Evolutionary conservation across 495 filamentous ascomycete genomes (phyloP).

Genomic region (Talaromyces wortmannii): DNA sequence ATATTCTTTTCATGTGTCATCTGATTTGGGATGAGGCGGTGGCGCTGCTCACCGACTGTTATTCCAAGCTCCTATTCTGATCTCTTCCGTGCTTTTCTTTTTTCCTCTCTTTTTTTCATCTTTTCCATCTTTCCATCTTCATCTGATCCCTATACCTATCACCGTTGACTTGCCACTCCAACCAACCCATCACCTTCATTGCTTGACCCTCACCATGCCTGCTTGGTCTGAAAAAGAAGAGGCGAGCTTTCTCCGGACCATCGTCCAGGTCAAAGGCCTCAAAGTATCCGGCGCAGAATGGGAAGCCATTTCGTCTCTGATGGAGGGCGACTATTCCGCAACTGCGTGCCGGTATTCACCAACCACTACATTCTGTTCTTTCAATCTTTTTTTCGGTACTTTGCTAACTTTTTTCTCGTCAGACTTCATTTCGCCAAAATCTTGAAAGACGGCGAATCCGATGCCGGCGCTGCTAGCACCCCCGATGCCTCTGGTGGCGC

Average conservation of each 20-base stretch:
- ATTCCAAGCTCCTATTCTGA: neutral
- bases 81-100: neutral
- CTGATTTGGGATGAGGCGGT: neutral
- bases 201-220: neutral
- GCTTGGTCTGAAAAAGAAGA: neutral
- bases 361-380: neutral
- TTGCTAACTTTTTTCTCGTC: neutral
- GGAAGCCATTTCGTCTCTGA: neutral
- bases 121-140: neutral
- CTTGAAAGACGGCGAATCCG: neutral
- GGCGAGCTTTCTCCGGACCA: neutral
- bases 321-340: neutral
- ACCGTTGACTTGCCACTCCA: neutral
- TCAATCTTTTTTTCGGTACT: neutral
- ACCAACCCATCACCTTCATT: neutral
- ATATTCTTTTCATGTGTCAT: neutral
- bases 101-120: neutral
- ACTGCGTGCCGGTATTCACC: neutral
- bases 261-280: neutral
- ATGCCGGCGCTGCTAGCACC: too few species aligned
- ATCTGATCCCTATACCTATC: neutral
- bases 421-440: neutral
- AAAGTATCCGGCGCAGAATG: neutral
- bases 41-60: neutral
- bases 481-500: neutral